Conservation (phyloP, 768 basidiomycete genomes). For the Sarcodon sp. region DNA sequence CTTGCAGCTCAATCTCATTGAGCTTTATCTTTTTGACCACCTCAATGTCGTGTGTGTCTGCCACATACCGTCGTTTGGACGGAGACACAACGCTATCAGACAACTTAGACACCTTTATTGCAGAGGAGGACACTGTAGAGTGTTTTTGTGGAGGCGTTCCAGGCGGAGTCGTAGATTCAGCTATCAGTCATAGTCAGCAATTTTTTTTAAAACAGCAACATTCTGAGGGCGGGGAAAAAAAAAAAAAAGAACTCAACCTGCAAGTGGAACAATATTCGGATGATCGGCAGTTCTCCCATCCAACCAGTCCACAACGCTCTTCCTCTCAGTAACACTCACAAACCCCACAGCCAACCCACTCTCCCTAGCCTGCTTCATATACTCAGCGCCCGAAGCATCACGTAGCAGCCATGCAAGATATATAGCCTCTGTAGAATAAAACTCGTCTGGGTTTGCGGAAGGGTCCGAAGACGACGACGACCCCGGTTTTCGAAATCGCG, state of each 20-base stretch:
- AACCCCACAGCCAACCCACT: constrained; percentile 60
- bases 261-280: constrained; percentile 35
- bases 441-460: constrained; percentile 29
- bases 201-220: neutral
- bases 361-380: constrained; percentile 77
- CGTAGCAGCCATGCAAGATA: constrained; percentile 74
- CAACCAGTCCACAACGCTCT: constrained; percentile 77
- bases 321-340: constrained; percentile 82
- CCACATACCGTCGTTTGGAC: constrained; percentile 65
- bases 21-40: constrained; percentile 75
- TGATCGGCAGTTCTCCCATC: constrained; percentile 41
- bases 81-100: constrained; percentile 28
- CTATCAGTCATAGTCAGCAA: constrained; percentile 10
- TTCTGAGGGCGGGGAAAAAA: neutral
- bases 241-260: constrained; percentile 20
- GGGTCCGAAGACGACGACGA: constrained; percentile 25
- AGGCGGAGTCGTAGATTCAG: constrained; percentile 48
- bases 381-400: constrained; percentile 69
- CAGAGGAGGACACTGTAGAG: constrained; percentile 6
- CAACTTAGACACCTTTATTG: constrained; percentile 8
- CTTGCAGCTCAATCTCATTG: constrained; percentile 68
- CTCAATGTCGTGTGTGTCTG: constrained; percentile 68
- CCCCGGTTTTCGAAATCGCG: constrained; percentile 65
- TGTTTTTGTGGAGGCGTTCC: constrained; percentile 30
- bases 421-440: constrained; percentile 71